Conservation (phyloP, 2,329 filamentous ascomycete genomes). For the Penicillium nordicum region DNA sequence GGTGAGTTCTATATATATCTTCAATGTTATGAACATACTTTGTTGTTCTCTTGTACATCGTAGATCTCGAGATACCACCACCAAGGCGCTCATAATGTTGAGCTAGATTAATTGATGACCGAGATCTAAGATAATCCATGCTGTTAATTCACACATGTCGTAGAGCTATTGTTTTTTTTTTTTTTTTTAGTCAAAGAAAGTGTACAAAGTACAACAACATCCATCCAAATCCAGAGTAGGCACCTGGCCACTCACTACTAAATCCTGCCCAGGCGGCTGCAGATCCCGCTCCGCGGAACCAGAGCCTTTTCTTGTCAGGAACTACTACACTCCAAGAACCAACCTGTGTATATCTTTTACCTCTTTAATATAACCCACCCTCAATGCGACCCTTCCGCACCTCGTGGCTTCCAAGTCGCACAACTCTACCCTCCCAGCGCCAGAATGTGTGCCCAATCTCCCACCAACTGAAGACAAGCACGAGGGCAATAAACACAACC, state of each 20-base stretch:
- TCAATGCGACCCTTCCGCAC: slow-evolving; percentile 13
- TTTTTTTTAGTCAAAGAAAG: not conserved
- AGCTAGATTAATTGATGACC: not conserved
- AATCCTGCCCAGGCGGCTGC: slow-evolving; percentile 11
- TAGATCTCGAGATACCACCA: not conserved
- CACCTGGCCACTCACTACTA: not conserved
- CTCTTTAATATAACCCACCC: not conserved
- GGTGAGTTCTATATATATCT: not conserved
- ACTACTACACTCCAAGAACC: not conserved
- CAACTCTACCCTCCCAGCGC: not conserved
- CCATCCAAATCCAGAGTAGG: not conserved
- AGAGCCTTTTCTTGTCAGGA: slow-evolving; percentile 3
- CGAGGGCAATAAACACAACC: slow-evolving; percentile 14
- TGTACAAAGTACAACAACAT: not conserved
- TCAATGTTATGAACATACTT: not conserved
- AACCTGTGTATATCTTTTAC: not conserved
- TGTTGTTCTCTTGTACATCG: not conserved
- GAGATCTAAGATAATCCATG: not conserved
- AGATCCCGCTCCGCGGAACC: slow-evolving; percentile 17
- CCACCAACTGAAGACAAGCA: not conserved
- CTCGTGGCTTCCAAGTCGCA: slow-evolving; percentile 16
- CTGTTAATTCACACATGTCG: not conserved
- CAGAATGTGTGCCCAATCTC: not conserved
- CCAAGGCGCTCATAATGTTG: not conserved
- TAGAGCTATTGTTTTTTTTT: not conserved